phyloP scores from a whole-genome alignment of 2,329 filamentous ascomycete species.

The Fusarium coffeatum region DNA sequence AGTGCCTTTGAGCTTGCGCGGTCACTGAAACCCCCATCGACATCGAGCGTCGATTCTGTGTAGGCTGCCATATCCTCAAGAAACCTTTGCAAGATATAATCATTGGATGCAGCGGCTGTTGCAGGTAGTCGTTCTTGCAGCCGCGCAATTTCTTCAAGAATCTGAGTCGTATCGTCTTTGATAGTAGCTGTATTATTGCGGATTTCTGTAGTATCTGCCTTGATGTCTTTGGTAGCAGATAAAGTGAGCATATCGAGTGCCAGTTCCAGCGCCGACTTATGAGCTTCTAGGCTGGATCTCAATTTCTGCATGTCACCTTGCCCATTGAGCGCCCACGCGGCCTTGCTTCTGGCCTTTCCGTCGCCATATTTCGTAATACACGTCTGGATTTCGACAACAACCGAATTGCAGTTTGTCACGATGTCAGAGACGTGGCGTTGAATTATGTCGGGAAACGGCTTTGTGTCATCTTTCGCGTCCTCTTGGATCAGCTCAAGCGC shows the following conservation, averaged over 20 bases:
- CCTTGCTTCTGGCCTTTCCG: neutral
- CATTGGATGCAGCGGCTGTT: neutral
- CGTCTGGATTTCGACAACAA: conserved; percentile 1
- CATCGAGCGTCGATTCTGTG: conserved; percentile 4
- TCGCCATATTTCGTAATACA: conserved; percentile 18
- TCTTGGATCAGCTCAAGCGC: conserved; percentile 32
- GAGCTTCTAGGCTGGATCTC: conserved; percentile 13
- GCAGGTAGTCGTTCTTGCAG: conserved; percentile 9
- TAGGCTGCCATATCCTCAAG: conserved; percentile 23
- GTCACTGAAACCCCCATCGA: neutral
- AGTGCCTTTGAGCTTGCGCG: neutral
- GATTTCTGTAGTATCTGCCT: neutral
- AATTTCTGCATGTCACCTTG: conserved; percentile 27
- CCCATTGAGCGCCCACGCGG: conserved; percentile 1
- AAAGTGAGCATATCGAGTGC: conserved; percentile 15
- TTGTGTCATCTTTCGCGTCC: conserved; percentile 7
- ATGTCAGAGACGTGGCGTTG: conserved; percentile 7
- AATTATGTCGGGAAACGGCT: conserved; percentile 3
- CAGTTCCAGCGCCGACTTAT: conserved; percentile 22
- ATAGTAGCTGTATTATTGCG: conserved; percentile 15
- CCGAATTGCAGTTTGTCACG: neutral
- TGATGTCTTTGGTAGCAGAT: neutral
- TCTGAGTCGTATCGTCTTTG: conserved; percentile 12
- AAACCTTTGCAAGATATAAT: conserved; percentile 11
- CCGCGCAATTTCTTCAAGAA: conserved; percentile 6